These are phyloP conservation scores for Penicillium sp. DNA, from an alignment of 2,329 filamentous ascomycete species.

Conservation along the genomic window DNA sequence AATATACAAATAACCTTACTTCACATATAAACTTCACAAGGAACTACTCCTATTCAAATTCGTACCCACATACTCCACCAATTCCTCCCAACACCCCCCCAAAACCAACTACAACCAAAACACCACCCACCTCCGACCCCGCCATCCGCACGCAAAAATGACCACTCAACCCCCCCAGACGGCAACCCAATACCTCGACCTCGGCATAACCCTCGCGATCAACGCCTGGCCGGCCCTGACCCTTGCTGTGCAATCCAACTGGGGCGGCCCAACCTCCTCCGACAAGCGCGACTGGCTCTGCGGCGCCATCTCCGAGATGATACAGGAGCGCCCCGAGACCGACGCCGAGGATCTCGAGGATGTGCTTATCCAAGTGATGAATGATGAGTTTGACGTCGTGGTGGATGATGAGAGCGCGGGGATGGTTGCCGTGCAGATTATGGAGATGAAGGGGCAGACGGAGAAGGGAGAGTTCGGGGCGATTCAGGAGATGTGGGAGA, in stretches of 20 bases:
- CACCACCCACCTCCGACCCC: no score
- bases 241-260: slow-evolving; percentile 75
- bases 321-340: slow-evolving; percentile 53
- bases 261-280: slow-evolving; percentile 71
- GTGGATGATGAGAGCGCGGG: slow-evolving; percentile 81
- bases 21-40: no score
- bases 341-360: slow-evolving; percentile 74
- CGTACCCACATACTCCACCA: no score
- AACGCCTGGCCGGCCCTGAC: slow-evolving; percentile 82
- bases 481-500: slow-evolving; percentile 53
- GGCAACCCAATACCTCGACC: no score
- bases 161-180: no score
- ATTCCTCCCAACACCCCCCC: no score
- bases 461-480: slow-evolving; percentile 56
- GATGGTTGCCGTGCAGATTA: slow-evolving; percentile 63
- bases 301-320: slow-evolving; percentile 73
- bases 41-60: no score
- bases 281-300: slow-evolving; percentile 97
- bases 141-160: no score
- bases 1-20: no score
- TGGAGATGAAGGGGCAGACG: slow-evolving; percentile 58
- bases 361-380: slow-evolving; percentile 79
- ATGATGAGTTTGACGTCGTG: slow-evolving; percentile 88
- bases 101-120: no score
- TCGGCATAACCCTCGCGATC: slow-evolving; percentile 73